Evolutionary conservation across 805 yeast species (phyloP).

Genomic region (Phaffomyces antillensis): DNA sequence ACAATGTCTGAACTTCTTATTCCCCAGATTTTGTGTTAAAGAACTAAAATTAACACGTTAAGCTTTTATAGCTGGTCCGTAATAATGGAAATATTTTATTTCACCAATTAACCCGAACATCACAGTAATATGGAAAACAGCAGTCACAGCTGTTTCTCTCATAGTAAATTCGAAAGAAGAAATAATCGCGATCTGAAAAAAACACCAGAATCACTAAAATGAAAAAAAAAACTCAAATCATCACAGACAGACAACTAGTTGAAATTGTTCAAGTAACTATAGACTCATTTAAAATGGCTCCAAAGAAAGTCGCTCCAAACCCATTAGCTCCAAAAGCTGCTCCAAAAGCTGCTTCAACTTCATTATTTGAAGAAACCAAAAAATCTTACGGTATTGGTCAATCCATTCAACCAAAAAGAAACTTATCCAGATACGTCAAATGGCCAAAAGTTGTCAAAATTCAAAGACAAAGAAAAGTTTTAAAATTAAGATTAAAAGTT

Average conservation of each 20-base stretch:
- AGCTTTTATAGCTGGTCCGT: too few species aligned
- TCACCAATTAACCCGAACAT: neutral
- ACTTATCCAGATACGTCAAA: slow-evolving; percentile 94
- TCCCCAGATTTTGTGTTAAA: too few species aligned
- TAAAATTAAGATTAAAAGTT: slow-evolving; percentile 93
- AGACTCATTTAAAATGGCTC: neutral
- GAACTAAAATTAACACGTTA: too few species aligned
- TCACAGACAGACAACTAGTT: too few species aligned
- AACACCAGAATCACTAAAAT: neutral
- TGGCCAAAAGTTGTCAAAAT: slow-evolving; percentile 99
- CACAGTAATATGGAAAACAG: neutral
- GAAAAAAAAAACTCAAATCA: too few species aligned
- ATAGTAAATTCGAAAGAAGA: neutral
- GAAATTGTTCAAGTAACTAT: too few species aligned
- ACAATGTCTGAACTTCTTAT: too few species aligned
- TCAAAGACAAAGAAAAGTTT: slow-evolving; percentile 98
- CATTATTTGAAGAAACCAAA: slow-evolving; percentile 84
- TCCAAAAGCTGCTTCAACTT: slow-evolving; percentile 94
- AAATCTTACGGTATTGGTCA: slow-evolving; percentile 96
- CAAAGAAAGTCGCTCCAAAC: neutral
- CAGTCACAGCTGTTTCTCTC: slow-evolving; percentile 3
- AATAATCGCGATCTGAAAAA: slow-evolving; percentile 2
- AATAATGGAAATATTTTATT: too few species aligned
- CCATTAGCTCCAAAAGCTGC: slow-evolving; percentile 46
- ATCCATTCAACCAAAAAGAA: slow-evolving; percentile 88